phyloP scores from a whole-genome alignment of 2,329 filamentous ascomycete genomes.

The Pseudogymnoascus sp. region DNA sequence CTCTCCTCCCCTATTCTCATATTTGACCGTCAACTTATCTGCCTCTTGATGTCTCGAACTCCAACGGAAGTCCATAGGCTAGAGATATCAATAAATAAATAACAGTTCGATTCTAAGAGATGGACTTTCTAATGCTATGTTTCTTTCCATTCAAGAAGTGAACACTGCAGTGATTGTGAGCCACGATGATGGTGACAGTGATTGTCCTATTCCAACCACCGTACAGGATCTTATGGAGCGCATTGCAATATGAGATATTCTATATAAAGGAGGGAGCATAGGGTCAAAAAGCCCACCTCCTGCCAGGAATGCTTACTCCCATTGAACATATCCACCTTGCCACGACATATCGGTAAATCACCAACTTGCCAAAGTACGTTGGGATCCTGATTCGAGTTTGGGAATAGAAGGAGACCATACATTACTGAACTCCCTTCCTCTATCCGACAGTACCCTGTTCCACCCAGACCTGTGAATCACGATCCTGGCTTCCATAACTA shows the following conservation, averaged over 20 bases:
- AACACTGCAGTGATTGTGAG: not conserved
- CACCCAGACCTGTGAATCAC: not conserved
- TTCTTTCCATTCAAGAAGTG: not conserved
- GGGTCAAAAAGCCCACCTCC: not conserved
- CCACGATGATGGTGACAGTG: not conserved
- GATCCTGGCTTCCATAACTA: not conserved
- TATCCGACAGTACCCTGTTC: not conserved
- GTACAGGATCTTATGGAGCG: not conserved
- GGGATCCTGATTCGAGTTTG: not conserved
- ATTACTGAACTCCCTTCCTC: not conserved
- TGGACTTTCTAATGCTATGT: not conserved
- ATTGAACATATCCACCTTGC: not conserved
- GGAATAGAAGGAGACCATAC: not conserved
- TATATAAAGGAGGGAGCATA: not conserved
- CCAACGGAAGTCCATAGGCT: not conserved
- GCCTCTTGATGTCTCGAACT: not conserved
- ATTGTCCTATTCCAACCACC: not conserved
- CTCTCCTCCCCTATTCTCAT: not conserved
- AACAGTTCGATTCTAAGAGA: not conserved
- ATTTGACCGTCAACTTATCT: not conserved
- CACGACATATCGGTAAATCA: not conserved
- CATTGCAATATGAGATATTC: not conserved
- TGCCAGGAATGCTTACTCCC: not conserved
- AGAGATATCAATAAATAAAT: not conserved
- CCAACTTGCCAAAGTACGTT: not conserved